A percentile compares a stretch with the other conserved stretches of the same genome.
phyloP scores from a whole-genome alignment of 257 asterid genomes.

The Fraxinus americana region DNA sequence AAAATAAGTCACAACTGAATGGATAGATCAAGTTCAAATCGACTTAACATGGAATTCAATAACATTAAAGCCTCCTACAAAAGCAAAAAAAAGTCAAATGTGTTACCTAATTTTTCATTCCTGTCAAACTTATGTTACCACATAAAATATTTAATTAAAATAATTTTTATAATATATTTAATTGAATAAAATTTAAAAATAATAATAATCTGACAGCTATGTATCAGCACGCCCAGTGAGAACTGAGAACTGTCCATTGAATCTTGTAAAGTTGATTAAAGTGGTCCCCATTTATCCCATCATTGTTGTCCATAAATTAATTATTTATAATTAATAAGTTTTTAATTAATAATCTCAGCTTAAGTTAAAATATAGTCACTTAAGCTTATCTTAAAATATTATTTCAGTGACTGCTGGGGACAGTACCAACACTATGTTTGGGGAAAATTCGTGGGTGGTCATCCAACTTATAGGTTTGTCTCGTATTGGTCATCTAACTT shows the following conservation, averaged over 20 bases:
- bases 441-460: neutral
- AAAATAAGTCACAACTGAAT: neutral
- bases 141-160: conserved; percentile 20
- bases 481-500: neutral
- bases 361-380: conserved; percentile 1
- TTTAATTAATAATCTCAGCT: neutral
- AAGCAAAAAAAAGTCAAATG: no score
- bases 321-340: neutral
- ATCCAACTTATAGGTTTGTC: no score
- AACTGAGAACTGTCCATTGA: conserved; percentile 33
- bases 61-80: neutral
- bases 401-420: neutral
- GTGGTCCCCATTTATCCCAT: no score
- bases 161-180: neutral
- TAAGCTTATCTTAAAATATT: neutral
- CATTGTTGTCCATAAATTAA: neutral
- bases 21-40: neutral
- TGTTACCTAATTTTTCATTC: no score
- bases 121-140: neutral
- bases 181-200: neutral
- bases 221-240: conserved; percentile 17
- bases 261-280: conserved; percentile 18
- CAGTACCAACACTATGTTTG: neutral
- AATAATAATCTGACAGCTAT: conserved; percentile 21
- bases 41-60: neutral